A percentile compares a stretch with the other conserved stretches of the same genome.
These are phyloP conservation scores for Thymus mandschuricus DNA, from an alignment of 257 asterid species.

Conservation along the genomic window DNA sequence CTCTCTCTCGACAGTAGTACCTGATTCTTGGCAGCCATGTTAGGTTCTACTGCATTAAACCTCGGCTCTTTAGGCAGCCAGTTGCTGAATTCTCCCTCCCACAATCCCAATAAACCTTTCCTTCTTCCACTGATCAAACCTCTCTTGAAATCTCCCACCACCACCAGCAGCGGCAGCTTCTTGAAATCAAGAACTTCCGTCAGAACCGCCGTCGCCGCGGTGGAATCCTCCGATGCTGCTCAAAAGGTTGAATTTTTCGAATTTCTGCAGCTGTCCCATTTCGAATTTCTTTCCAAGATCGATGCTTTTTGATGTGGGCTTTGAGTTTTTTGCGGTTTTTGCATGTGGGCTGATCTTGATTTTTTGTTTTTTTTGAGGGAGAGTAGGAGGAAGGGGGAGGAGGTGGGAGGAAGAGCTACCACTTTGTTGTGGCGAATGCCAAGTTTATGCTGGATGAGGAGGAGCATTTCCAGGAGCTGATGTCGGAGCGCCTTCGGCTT, in stretches of 20 bases:
- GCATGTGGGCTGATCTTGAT: conserved; percentile 23
- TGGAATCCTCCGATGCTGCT: conserved; percentile 66
- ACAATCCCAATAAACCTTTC: conserved; percentile 46
- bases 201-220: conserved; percentile 68
- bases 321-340: conserved; percentile 2
- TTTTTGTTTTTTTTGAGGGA: conserved; percentile 30
- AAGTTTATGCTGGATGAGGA: conserved; percentile 98
- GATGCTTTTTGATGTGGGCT: conserved; percentile 4
- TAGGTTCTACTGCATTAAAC: conserved; percentile 66
- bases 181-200: conserved; percentile 45
- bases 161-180: conserved; percentile 30
- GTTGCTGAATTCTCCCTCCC: conserved; percentile 39
- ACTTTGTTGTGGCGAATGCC: conserved; percentile 91
- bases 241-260: conserved; percentile 51
- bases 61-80: conserved; percentile 57
- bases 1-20: neutral
- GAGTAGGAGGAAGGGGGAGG: conserved; percentile 43
- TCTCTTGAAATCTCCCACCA: conserved; percentile 44
- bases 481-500: conserved; percentile 71
- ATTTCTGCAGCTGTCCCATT: neutral
- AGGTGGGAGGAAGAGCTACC: conserved; percentile 58
- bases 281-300: conserved; percentile 12
- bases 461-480: conserved; percentile 92
- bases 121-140: conserved; percentile 44
- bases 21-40: conserved; percentile 48